Base-by-base conservation (phyloP, 148 eudicot species). In the Amaranthus palmeri region DNA sequence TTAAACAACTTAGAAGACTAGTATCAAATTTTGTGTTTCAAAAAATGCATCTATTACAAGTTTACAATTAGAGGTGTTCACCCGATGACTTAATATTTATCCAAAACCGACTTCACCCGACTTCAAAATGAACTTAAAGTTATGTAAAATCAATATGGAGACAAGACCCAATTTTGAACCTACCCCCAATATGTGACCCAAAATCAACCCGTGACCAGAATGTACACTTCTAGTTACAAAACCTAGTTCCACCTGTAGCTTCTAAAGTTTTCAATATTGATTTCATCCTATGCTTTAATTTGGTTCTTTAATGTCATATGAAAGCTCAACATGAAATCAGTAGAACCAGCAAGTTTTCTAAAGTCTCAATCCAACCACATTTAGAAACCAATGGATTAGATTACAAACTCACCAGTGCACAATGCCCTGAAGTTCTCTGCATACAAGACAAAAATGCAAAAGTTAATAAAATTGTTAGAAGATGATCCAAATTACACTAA, bases 381-480 rank as follows among this genome's bases (percentile, higher is more conserved):
- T 25, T 25, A 41, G 10, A 8, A 58, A 49, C 8, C 8, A 62
- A 52, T 13, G 10, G 55, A 7, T 12, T 44, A 62, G 25, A 58
- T 50, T 5, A 12, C 42, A 3, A 47, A 71, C 83, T 67, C 86
- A 91, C 99, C 99, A 78, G 99, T 95, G 86, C 99, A 95, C 67
- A 89, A 76, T 59, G 98, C 98, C 83, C 97, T 86, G 75, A 93
- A 93, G 72, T 93, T 95, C 76, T 95, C 99, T 95, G 87, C 85
- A 78, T 62, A 61, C 48, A 62, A 46, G 55, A n/a, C 15, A 17
- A 42, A 52, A 60, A 73, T 2, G 56, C 50, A 64, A 67, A 53
- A 47, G 64, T 80, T 49, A 79, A 56, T 72, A 57, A 36, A 36
- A 61, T 25, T 10, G 15, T 43, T 4, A 48, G 53, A 8, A 10